Percentiles rank a stretch among this genome's conserved stretches.
These are phyloP conservation scores for Papilionanthe hybrid DNA, from an alignment of 116 monocot genomes.

Conservation along the genomic window DNA sequence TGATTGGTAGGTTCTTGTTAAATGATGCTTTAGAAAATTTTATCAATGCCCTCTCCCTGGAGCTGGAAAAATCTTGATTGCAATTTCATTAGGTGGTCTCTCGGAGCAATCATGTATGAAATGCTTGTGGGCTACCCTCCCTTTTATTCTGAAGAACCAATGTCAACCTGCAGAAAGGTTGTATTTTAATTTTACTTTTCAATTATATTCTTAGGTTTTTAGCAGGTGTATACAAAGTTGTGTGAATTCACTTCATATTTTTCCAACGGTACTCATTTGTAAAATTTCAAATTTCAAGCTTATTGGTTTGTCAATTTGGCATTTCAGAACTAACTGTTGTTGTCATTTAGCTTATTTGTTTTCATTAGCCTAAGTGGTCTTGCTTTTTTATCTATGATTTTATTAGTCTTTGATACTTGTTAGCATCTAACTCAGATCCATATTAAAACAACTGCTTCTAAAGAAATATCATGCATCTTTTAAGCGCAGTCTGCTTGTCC, in stretches of 20 bases:
- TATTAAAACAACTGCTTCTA: not conserved
- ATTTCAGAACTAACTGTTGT: slow-evolving; percentile 1
- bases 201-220: not conserved
- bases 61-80: not conserved
- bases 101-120: slow-evolving; percentile 94
- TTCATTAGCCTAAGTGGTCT: not conserved
- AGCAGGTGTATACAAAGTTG: not conserved
- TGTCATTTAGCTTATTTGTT: not conserved
- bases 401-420: not conserved
- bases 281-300: not conserved
- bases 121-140: slow-evolving; percentile 94
- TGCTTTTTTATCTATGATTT: not conserved
- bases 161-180: slow-evolving; percentile 93
- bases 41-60: not conserved
- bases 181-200: not conserved
- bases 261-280: not conserved
- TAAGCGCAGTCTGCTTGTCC: slow-evolving; percentile 5
- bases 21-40: not conserved
- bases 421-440: not conserved
- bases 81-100: slow-evolving; percentile 61
- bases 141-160: slow-evolving; percentile 89
- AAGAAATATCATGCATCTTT: not conserved
- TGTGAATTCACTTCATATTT: not conserved
- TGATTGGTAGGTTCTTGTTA: slow-evolving; percentile 41
- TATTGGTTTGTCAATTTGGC: not conserved